Percentiles rank a stretch among this genome's conserved stretches.
phyloP scores from a whole-genome alignment of 495 filamentous ascomycete species.

The Tuber calosporum region DNA sequence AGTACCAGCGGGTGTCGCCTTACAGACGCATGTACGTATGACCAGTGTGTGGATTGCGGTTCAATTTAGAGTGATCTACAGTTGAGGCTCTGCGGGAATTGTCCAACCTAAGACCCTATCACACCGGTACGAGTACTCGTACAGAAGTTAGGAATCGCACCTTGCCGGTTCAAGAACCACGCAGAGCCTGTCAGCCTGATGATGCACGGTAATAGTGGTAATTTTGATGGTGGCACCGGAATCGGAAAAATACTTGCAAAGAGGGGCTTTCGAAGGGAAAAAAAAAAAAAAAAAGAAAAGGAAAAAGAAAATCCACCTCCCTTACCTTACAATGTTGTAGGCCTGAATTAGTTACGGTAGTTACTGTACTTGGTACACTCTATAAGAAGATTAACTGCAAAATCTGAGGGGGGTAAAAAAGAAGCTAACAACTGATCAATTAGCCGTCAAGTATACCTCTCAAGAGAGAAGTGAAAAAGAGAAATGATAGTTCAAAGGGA shows the following conservation, averaged over 20 bases:
- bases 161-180: not conserved
- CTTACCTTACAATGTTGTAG: not conserved
- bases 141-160: not conserved
- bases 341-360: no score
- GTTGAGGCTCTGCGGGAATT: not conserved
- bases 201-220: not conserved
- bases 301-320: not conserved
- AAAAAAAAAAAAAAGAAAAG: no score
- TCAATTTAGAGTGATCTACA: conserved; percentile 1
- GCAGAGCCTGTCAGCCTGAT: not conserved
- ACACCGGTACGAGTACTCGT: not conserved
- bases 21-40: not conserved
- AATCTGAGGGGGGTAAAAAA: no score
- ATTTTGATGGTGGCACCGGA: not conserved
- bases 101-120: not conserved
- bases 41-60: not conserved
- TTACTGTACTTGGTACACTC: no score
- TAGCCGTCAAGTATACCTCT: no score
- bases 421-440: no score
- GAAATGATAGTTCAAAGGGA: no score
- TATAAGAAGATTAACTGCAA: no score
- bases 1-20: not conserved
- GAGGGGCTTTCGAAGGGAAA: not conserved
- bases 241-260: not conserved
- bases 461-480: no score